These are phyloP conservation scores for Lipomyces oligophaga DNA, from an alignment of 805 yeast genomes.

Conservation along the genomic window DNA sequence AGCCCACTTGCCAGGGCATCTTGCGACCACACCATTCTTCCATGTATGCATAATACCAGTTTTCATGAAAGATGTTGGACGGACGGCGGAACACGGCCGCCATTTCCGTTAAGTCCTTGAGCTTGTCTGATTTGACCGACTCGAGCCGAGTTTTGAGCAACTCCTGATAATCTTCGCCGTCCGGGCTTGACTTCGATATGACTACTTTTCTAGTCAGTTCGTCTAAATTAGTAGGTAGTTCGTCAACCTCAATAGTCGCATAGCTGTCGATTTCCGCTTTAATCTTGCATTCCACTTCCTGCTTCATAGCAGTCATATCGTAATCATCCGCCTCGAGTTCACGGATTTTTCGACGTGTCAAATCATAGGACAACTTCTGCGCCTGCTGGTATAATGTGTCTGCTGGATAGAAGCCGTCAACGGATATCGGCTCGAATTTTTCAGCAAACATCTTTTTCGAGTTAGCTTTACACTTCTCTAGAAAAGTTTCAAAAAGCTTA, in stretches of 20 bases:
- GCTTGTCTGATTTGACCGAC: not conserved
- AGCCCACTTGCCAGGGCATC: slow-evolving; percentile 76
- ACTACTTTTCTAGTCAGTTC: not conserved
- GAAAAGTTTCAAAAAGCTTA: slow-evolving; percentile 69
- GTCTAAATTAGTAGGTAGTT: not conserved
- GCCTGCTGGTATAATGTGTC: slow-evolving; percentile 11
- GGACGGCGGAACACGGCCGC: slow-evolving; percentile 19
- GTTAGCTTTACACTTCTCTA: slow-evolving; percentile 52
- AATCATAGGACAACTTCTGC: slow-evolving; percentile 4
- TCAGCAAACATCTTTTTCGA: slow-evolving; percentile 55
- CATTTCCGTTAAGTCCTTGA: slow-evolving; percentile 4
- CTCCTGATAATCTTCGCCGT: not conserved
- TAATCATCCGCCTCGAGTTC: slow-evolving; percentile 20
- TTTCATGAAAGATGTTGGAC: slow-evolving; percentile 25
- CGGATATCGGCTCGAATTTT: slow-evolving; percentile 29
- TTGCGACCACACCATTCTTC: slow-evolving; percentile 24
- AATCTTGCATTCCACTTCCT: not conserved
- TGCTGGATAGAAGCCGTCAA: slow-evolving; percentile 18
- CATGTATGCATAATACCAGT: slow-evolving; percentile 25
- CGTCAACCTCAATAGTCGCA: not conserved
- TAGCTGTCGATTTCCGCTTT: not conserved
- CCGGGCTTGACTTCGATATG: not conserved
- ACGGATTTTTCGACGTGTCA: slow-evolving; percentile 1
- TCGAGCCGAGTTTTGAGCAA: not conserved
- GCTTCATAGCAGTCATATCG: not conserved